Base-by-base conservation (phyloP, 108 stramenopile genomes). In the Conticribra guillardii region DNA sequence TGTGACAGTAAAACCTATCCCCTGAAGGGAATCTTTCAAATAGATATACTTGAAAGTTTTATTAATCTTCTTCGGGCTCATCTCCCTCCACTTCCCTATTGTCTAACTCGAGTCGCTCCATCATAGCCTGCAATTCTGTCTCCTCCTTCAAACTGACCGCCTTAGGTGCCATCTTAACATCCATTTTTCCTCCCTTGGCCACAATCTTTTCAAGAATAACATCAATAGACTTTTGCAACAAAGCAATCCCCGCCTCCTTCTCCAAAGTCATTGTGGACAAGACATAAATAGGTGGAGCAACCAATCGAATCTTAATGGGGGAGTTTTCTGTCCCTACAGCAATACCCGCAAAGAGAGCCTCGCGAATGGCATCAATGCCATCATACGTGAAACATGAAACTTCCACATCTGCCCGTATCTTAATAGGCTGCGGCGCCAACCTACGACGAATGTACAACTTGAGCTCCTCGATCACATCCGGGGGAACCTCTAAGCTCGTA, bases 111-210 rank as follows among this genome's bases (percentile, higher is more conserved):
- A 99, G 82, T 50, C 97, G 72, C 58, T 98, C 96, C 94, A 99
- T 96, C 96, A 98, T 98, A 2, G 90, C 95, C 69, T 97, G 95
- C 62, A 99, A 85, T 60, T 98, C 97, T 3, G 91, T 87, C 87
- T 99, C 97, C 85, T 99, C 99, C 84, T 97, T 96, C 66, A 96
- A 71, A 80, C 94, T 95, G 15, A 98, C 97, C 31, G 93, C 98
- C 95, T 99, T 98, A 30, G 99, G 96, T 41, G 93, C 96, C 96
- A 98, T 96, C 80, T 98, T 98, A 24, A 99, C 95, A 75, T 98
- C 97, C 66, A 99, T 86, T 81, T 95, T 96, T 19, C 99, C 99
- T 52, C 96, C 97, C 79, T 91, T 96, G 15, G 73, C 87, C 4
- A 73, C 64, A 66, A 99, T 98, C 29, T 79, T 90, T 54, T 85